Percentiles rank a stretch among this genome's conserved stretches.
Evolutionary conservation across 768 basidiomycete species (phyloP).

Genomic region (Boletus sp.): DNA sequence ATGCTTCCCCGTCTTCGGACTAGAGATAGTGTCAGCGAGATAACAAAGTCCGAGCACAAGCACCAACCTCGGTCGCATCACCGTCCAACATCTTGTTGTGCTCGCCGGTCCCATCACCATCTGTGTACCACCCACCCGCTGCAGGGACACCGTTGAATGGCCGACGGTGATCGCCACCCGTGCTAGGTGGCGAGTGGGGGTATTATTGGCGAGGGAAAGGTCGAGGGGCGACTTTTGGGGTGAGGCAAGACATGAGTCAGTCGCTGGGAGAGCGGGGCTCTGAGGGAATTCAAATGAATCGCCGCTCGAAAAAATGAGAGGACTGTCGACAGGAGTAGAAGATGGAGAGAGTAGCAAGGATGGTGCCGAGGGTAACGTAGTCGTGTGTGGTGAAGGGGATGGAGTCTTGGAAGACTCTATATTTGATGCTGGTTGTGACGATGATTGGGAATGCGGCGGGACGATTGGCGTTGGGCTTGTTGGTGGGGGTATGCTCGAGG

Average conservation of each 20-base stretch:
- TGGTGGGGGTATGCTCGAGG: slow-evolving; percentile 12
- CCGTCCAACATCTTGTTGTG: slow-evolving; percentile 11
- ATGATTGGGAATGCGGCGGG: slow-evolving; percentile 21
- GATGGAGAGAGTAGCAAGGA: slow-evolving; percentile 41
- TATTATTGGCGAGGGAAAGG: slow-evolving; percentile 35
- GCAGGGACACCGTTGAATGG: slow-evolving; percentile 73
- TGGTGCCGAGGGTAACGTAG: slow-evolving; percentile 32
- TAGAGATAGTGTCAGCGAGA: slow-evolving; percentile 22
- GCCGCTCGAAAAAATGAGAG: slow-evolving; percentile 24
- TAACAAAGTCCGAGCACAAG: slow-evolving; percentile 14
- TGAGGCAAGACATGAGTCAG: slow-evolving; percentile 28
- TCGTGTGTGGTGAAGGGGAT: slow-evolving; percentile 23
- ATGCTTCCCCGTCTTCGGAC: slow-evolving; percentile 55
- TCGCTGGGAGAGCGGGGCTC: slow-evolving; percentile 36
- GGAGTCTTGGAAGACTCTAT: slow-evolving; percentile 20
- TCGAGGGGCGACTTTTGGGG: slow-evolving; percentile 26
- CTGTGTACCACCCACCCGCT: slow-evolving; percentile 72
- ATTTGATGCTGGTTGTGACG: slow-evolving; percentile 21
- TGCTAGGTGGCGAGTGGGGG: slow-evolving; percentile 96
- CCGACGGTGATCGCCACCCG: slow-evolving; percentile 83
- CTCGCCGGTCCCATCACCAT: slow-evolving; percentile 27
- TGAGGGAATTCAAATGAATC: slow-evolving; percentile 33
- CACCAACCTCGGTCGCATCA: slow-evolving; percentile 36
- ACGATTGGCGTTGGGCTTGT: slow-evolving; percentile 9
- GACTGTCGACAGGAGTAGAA: slow-evolving; percentile 37